Base-by-base conservation (phyloP, 2,329 filamentous ascomycete genomes). In the Arthrobotrys sphaeroides region DNA sequence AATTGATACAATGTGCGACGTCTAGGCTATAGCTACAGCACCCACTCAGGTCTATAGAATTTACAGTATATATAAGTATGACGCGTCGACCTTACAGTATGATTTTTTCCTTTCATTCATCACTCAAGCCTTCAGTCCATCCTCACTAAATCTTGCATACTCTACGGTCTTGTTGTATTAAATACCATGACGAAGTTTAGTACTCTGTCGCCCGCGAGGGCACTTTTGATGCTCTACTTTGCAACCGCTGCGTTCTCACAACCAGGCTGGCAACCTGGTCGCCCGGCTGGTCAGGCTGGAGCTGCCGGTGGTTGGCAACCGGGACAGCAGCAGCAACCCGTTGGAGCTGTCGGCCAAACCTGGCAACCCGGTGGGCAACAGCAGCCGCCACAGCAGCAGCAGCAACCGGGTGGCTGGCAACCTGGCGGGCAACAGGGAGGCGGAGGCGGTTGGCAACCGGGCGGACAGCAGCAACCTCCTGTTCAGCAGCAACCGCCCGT, bases 351-450 rank as follows among this genome's bases (percentile, higher is more conserved):
- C 2, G 22, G 43, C 12, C 16, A 31, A 22, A 16, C n/a, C 16
- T 64, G 62, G 62, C 62, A 69, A 20, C 65, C 65, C 0, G 65
- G 53, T 16, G 33, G 40, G 18, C 65, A 68, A 33, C 61, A 53
- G 18, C 43, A 16, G 26, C 47, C 9, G 47, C 7, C 26, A 5
- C 45, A 49, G 18, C 65, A 68, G 42, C 61, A 53, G 18, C 43
- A 16, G 26, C 47, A 13, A 26, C 7, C 26, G 3, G 26, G 5
- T n/a, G 40, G 22, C n/a, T 62, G 59, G 59, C 59, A 61, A 22
- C 57, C 57, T 2, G 40, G 40, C 7, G 38, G 43, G 13, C 55
- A 60, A 42, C 10, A 42, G 33, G 16, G 24, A 13, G 33, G 42
- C 33, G 26, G 10, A 24, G 33, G 24, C 2, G 49, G 51, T 7